A percentile compares a stretch with the other conserved stretches of the same genome.
Evolutionary conservation across 495 filamentous ascomycete species (phyloP).

Genomic region (Talaromyces proteolyticus): DNA sequence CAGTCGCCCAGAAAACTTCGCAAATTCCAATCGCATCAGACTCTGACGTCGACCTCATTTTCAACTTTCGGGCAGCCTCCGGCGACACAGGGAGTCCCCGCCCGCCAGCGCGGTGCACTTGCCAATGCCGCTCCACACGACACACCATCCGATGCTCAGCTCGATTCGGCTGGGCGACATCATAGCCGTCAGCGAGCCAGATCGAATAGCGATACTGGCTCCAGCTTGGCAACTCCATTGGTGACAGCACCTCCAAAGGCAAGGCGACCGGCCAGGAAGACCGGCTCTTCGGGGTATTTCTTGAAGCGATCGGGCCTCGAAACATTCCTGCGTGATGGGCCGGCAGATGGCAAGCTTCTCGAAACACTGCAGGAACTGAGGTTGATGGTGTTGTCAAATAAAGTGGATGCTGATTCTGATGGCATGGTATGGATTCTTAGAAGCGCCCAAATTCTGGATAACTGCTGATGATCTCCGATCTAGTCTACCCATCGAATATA

Average conservation of each 20-base stretch:
- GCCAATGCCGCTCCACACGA: conserved; percentile 13
- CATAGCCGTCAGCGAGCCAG: conserved; percentile 51
- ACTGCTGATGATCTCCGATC: background rate
- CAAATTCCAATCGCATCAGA: conserved; percentile 48
- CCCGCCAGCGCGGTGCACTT: conserved; percentile 19
- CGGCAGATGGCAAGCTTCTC: conserved; percentile 51
- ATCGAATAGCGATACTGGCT: conserved; percentile 67
- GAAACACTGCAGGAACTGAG: conserved; percentile 68
- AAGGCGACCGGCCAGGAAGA: conserved; percentile 48
- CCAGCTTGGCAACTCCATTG: conserved; percentile 22
- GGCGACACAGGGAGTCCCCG: conserved; percentile 18
- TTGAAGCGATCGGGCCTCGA: conserved; percentile 59
- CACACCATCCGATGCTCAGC: no score
- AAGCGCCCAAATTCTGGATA: background rate
- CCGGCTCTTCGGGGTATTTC: conserved; percentile 47
- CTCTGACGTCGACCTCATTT: conserved; percentile 32
- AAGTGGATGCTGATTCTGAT: conserved; percentile 76
- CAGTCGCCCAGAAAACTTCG: conserved; percentile 43
- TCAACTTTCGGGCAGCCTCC: conserved; percentile 46
- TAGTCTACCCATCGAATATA: conserved; percentile 94
- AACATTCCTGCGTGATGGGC: conserved; percentile 62
- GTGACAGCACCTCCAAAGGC: conserved; percentile 18
- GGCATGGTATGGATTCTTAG: conserved; percentile 89
- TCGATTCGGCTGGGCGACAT: conserved; percentile 20
- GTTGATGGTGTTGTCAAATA: conserved; percentile 69